A percentile compares a stretch with the other conserved stretches of the same genome.
Conservation (phyloP, 1,284 basidiomycete genomes). For the Apiotrichum mycotoxinovorans region DNA sequence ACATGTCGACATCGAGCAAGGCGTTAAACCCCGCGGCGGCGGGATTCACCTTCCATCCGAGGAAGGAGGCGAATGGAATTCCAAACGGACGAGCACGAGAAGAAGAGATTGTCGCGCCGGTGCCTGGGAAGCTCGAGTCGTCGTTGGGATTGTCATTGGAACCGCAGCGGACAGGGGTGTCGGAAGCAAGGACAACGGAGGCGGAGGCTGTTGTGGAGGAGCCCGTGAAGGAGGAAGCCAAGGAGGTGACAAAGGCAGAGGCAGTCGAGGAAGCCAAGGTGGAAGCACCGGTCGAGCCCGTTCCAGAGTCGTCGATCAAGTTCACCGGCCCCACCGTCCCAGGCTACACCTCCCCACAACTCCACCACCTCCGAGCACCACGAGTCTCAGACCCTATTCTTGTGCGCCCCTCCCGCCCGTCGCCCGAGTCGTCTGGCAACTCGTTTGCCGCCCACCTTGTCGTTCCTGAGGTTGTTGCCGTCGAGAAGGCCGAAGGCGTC, state of each 20-base stretch:
- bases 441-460: constrained; percentile 19
- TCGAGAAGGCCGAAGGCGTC: constrained; percentile 13
- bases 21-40: constrained; percentile 43
- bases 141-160: constrained; percentile 20
- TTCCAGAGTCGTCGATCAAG: constrained; percentile 3
- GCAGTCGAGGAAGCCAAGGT: not conserved
- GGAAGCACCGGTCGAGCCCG: not conserved
- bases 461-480: constrained; percentile 10
- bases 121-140: constrained; percentile 3
- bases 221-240: not conserved
- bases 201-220: not conserved
- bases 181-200: not conserved
- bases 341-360: constrained; percentile 9
- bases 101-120: constrained; percentile 9
- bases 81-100: constrained; percentile 4
- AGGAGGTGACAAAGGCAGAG: not conserved
- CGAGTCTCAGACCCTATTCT: constrained; percentile 7
- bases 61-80: constrained; percentile 9
- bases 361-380: not conserved
- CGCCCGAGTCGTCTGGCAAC: constrained; percentile 14
- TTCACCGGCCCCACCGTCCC: constrained; percentile 16
- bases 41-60: constrained; percentile 34
- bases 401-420: constrained; percentile 19
- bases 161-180: not conserved
- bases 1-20: constrained; percentile 13